Evolutionary conservation across 352 stramenopile species (phyloP), one percentile per base, ranked within the genome.

Genomic region (Halophytophthora polymorphica): DNA sequence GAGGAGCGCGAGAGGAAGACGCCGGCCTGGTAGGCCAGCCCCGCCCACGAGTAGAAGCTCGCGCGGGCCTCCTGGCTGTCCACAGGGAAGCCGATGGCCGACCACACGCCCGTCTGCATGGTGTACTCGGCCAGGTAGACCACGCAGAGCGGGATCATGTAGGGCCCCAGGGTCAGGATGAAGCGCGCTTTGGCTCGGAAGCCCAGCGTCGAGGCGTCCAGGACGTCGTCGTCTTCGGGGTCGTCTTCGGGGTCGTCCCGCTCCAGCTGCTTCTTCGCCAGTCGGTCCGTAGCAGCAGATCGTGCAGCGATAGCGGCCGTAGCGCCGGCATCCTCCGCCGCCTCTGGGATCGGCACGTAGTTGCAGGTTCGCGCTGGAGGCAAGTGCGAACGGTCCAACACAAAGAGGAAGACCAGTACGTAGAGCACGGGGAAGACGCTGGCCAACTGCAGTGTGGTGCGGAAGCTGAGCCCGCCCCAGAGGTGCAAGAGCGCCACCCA

Each of bases 91-190:
- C 94, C 92, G 58, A 98, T 97, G 11, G 91, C 77, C 13, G 87
- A 94, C 94, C 94, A 98, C 12, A 95, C 86, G 22, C 92, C 94
- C 1, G 84, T 90, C 66, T 98, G 90, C 64, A 98, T 90, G 4
- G 87, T 89, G 69, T 98, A 98, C 62, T 98, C 94, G 8, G 91
- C 83, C 33, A 94, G 87, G 64, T 98, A 98, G 5, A 98, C 93
- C 28, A 88, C 71, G 37, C 93, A 83, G 10, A 98, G 62, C 6
- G 91, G 89, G 18, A 97, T 66, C 47, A 93, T 97, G 64, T 97
- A 98, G 22, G 83, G 83, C 39, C 85, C 93, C 0, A 97, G 75
- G 31, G 67, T 88, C 38, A 95, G 50, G 18, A 91, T 86, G 35
- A 96, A 77, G 12, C 56, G 64, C 43, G 91, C 58, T 12, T 89